Conservation (phyloP, 495 filamentous ascomycete species). For the Rusavskia elegans region DNA sequence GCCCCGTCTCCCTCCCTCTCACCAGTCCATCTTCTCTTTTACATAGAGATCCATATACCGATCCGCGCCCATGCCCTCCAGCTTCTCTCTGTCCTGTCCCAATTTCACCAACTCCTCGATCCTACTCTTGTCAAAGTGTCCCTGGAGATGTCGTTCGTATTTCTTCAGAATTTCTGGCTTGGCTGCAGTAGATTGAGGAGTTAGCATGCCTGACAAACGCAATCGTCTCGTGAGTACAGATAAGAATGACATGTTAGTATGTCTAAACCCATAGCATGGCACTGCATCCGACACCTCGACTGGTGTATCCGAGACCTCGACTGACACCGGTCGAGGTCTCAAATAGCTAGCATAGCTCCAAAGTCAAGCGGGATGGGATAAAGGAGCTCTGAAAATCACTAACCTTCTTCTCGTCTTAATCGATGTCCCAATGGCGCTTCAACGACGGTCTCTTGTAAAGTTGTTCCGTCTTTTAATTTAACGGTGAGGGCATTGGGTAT, state of each 20-base stretch:
- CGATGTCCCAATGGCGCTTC: constrained; percentile 92
- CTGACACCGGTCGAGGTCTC: no score
- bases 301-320: no score
- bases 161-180: constrained; percentile 92
- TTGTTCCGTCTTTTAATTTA: constrained; percentile 86
- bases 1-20: background rate
- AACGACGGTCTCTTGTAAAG: constrained; percentile 78
- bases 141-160: constrained; percentile 79
- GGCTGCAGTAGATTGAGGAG: constrained; percentile 23
- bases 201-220: no score
- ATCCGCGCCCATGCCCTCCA: constrained; percentile 75
- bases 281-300: no score
- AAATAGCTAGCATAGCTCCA: no score
- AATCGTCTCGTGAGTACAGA: no score
- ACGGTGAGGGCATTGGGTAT: constrained; percentile 94
- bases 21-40: constrained; percentile 38
- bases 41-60: constrained; percentile 90
- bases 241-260: no score
- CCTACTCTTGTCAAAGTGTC: constrained; percentile 59
- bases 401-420: constrained; percentile 64
- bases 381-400: no score
- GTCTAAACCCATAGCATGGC: no score
- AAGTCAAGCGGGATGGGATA: no score
- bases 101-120: constrained; percentile 67
- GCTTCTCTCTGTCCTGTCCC: constrained; percentile 50